phyloP scores from a whole-genome alignment of 129 eudicot species.

The Deinandra increscens region DNA sequence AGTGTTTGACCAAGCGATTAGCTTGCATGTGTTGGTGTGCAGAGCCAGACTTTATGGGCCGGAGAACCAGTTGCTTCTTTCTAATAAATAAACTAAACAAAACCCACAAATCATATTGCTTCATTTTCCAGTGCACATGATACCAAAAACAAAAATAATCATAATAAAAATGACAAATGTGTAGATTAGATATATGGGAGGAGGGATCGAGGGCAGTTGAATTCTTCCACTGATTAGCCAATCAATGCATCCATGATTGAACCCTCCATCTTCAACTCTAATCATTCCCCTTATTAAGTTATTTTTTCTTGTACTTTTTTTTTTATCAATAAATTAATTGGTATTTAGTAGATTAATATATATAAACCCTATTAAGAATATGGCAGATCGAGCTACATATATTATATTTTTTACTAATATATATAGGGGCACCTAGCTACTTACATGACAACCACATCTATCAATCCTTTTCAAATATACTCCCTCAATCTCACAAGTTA shows the following conservation, averaged over 20 bases:
- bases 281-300: conserved; percentile 17
- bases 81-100: too few relatives aligned
- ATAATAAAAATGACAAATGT: conserved; percentile 27
- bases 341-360: too few relatives aligned
- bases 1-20: conserved; percentile 22
- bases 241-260: conserved; percentile 38
- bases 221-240: conserved; percentile 32
- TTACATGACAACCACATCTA: conserved; percentile 29
- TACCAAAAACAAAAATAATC: too few relatives aligned
- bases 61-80: conserved; percentile 25
- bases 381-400: too few relatives aligned
- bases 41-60: conserved; percentile 10
- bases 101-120: conserved; percentile 18
- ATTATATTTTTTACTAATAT: background rate
- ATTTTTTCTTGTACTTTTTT: too few relatives aligned
- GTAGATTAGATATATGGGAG: background rate
- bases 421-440: conserved; percentile 25
- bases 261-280: conserved; percentile 25
- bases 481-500: too few relatives aligned
- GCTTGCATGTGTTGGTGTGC: conserved; percentile 29
- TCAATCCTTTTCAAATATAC: background rate
- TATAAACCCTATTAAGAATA: too few relatives aligned
- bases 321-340: too few relatives aligned
- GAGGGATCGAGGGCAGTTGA: conserved; percentile 38
- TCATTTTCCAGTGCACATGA: background rate